Percentiles rank a stretch among this genome's conserved stretches.
Conservation (phyloP, 2,329 filamentous ascomycete genomes). For the Ascochyta lentis region DNA sequence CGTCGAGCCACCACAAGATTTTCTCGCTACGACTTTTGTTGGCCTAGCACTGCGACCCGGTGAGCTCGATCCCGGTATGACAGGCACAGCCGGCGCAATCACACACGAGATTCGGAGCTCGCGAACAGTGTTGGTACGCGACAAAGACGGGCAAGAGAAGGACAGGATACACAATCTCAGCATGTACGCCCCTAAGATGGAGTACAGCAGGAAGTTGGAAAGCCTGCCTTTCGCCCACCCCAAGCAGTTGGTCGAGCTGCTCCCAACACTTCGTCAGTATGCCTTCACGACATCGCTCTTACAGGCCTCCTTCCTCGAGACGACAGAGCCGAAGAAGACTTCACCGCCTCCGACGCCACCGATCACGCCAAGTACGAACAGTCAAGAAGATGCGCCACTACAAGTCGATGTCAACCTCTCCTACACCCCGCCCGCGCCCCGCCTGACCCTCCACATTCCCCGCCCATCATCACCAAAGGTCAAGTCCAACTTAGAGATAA, state of each 20-base stretch:
- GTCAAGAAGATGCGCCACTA: slow-evolving; percentile 2
- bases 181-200: slow-evolving; percentile 74
- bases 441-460: slow-evolving; percentile 40
- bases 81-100: slow-evolving; percentile 38
- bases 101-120: slow-evolving; percentile 60
- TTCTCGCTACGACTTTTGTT: slow-evolving; percentile 54
- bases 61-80: slow-evolving; percentile 62
- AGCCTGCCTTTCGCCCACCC: slow-evolving; percentile 80
- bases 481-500: not conserved
- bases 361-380: not conserved
- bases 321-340: slow-evolving; percentile 7
- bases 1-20: slow-evolving; percentile 64
- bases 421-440: slow-evolving; percentile 44
- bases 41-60: slow-evolving; percentile 59
- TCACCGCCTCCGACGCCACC: slow-evolving; percentile 26
- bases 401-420: slow-evolving; percentile 43
- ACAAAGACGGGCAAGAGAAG: slow-evolving; percentile 29
- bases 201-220: slow-evolving; percentile 71
- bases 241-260: slow-evolving; percentile 73
- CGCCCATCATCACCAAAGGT: slow-evolving; percentile 29
- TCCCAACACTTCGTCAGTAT: slow-evolving; percentile 77
- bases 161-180: slow-evolving; percentile 59
- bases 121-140: slow-evolving; percentile 54
- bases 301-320: slow-evolving; percentile 61
- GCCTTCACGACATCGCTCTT: slow-evolving; percentile 72